phyloP scores from a whole-genome alignment of 805 yeast species.

The Hagleromyces aurorensis region DNA sequence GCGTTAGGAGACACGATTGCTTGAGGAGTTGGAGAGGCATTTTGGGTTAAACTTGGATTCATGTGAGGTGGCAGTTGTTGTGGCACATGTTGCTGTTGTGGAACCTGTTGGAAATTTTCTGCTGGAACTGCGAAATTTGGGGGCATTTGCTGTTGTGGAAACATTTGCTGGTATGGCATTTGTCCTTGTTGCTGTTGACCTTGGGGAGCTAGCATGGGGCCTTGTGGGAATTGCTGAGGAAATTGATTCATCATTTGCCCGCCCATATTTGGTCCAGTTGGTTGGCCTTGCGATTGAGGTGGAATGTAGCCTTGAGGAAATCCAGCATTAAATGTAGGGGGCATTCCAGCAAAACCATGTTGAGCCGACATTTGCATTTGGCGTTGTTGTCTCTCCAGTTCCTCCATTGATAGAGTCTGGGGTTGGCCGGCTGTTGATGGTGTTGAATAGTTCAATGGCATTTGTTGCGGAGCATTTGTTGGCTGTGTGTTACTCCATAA shows the following conservation, averaged over 20 bases:
- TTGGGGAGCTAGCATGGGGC: too few relatives aligned
- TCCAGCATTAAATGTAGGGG: slow-evolving; percentile 21
- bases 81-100: too few relatives aligned
- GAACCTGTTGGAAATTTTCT: slow-evolving; percentile 15
- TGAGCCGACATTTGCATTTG: slow-evolving; percentile 24
- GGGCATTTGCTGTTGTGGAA: slow-evolving; percentile 9
- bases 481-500: slow-evolving; percentile 44
- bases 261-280: slow-evolving; percentile 5
- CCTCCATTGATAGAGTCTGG: slow-evolving; percentile 61
- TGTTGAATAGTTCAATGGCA: slow-evolving; percentile 21
- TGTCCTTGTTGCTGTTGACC: slow-evolving; percentile 16
- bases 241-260: slow-evolving; percentile 28
- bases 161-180: slow-evolving; percentile 12
- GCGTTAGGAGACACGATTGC: too few relatives aligned
- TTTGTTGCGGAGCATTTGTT: slow-evolving; percentile 20
- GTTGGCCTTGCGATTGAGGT: slow-evolving; percentile 18
- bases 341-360: slow-evolving; percentile 22
- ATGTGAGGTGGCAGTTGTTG: slow-evolving; percentile 1
- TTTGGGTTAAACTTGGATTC: too few relatives aligned
- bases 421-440: slow-evolving; percentile 10
- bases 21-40: too few relatives aligned
- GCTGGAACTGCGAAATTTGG: slow-evolving; percentile 6
- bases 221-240: slow-evolving; percentile 11
- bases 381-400: slow-evolving; percentile 58
- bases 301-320: slow-evolving; percentile 28